A percentile compares a stretch with the other conserved stretches of the same genome.
phyloP scores from a whole-genome alignment of 805 yeast species.

The Starmerella lactis-condensi region DNA sequence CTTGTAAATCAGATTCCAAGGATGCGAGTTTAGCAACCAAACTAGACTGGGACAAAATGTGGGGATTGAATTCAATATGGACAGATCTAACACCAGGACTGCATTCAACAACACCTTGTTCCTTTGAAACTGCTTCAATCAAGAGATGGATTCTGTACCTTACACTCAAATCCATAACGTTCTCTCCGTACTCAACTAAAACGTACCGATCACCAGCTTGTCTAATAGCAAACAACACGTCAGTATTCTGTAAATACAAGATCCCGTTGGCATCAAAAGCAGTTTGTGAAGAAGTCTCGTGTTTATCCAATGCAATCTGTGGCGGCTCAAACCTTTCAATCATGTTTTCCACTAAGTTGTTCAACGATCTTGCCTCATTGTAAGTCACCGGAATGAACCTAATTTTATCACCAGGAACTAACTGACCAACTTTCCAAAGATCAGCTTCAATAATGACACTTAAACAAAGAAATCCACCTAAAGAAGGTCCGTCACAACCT shows the following conservation, averaged over 20 bases:
- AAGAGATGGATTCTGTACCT: conserved; percentile 72
- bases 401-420: conserved; percentile 79
- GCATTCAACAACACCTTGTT: conserved; percentile 79
- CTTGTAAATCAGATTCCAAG: conserved; percentile 27
- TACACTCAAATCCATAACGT: conserved; percentile 64
- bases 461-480: conserved; percentile 94
- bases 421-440: conserved; percentile 97
- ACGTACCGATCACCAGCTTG: conserved; percentile 95
- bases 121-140: conserved; percentile 47
- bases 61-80: conserved; percentile 62
- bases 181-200: conserved; percentile 83
- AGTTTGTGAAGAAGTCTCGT: conserved; percentile 45
- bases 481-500: conserved; percentile 93
- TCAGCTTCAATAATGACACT: conserved; percentile 92
- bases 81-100: conserved; percentile 95
- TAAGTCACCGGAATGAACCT: conserved; percentile 62
- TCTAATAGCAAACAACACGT: conserved; percentile 67
- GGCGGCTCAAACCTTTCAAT: conserved; percentile 33
- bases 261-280: conserved; percentile 89
- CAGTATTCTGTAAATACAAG: conserved; percentile 32
- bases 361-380: conserved; percentile 48
- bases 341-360: conserved; percentile 36
- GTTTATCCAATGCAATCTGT: conserved; percentile 43
- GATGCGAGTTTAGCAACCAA: conserved; percentile 49
- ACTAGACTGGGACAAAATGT: conserved; percentile 38